Evolutionary conservation across 805 yeast genomes (phyloP).

Genomic region (Barnettozyma californica): DNA sequence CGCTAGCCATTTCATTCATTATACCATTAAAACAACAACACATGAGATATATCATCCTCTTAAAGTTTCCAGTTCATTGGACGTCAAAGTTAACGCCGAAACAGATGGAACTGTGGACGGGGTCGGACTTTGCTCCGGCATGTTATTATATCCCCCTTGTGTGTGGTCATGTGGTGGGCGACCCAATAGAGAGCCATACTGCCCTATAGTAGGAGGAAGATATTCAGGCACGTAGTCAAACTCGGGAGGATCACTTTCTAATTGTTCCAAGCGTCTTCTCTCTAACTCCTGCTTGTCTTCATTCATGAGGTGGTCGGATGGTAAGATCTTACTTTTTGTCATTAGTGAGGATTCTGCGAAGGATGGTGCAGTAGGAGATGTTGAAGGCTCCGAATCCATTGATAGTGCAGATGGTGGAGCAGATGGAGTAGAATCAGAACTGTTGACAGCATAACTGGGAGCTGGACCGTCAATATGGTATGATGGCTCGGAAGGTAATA

Average conservation of each 20-base stretch:
- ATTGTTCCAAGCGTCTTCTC: slow-evolving; percentile 29
- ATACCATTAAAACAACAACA: not conserved
- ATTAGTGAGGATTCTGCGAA: not conserved
- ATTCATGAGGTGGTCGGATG: not conserved
- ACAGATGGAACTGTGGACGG: not conserved
- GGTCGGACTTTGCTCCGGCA: not conserved
- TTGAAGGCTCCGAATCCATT: not conserved
- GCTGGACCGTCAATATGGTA: slow-evolving; percentile 11
- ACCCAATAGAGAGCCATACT: not conserved
- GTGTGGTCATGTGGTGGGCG: not conserved
- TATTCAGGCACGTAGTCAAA: slow-evolving; percentile 27
- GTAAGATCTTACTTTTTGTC: not conserved
- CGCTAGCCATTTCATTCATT: not conserved
- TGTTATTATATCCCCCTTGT: not conserved
- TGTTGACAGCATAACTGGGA: slow-evolving; percentile 16
- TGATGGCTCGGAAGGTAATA: slow-evolving; percentile 56
- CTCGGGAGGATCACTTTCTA: slow-evolving; percentile 39
- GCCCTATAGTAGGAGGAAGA: not conserved
- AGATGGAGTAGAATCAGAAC: slow-evolving; percentile 1
- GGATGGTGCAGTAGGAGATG: not conserved
- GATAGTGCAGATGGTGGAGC: not conserved
- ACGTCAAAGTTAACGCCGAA: not conserved
- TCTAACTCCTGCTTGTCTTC: slow-evolving; percentile 38
- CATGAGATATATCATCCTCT: not conserved
- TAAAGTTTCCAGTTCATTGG: slow-evolving; percentile 6